Conservation (phyloP, 139 green algal genomes). For the Chlamydomonas incerta region DNA sequence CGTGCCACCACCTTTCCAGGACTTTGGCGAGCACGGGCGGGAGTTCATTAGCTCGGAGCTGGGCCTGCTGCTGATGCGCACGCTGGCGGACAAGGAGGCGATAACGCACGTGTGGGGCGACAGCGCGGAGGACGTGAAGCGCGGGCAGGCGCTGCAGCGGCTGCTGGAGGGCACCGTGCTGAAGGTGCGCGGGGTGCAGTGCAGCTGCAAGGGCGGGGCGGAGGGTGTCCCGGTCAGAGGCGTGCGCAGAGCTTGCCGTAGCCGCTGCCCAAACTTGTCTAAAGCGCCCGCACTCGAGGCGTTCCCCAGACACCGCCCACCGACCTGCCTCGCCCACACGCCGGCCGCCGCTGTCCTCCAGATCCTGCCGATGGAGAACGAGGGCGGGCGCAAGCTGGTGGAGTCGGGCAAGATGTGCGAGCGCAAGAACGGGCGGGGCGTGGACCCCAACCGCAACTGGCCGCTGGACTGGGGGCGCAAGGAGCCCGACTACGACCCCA, state of each 20-base stretch:
- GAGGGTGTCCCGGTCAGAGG: too few relatives aligned
- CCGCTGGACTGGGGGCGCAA: conserved; percentile 95
- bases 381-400: conserved; percentile 81
- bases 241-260: too few relatives aligned
- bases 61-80: conserved; percentile 79
- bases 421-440: conserved; percentile 96
- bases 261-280: too few relatives aligned
- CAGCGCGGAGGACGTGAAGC: conserved; percentile 1
- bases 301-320: too few relatives aligned
- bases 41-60: conserved; percentile 92
- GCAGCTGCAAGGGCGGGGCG: neutral
- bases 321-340: neutral
- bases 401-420: conserved; percentile 92
- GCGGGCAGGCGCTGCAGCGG: conserved; percentile 28
- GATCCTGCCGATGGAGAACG: conserved; percentile 97
- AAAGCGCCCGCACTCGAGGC: too few relatives aligned
- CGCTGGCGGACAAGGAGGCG: conserved; percentile 61
- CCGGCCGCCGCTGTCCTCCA: conserved; percentile 35
- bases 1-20: conserved; percentile 59
- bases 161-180: conserved; percentile 67
- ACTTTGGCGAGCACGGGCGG: conserved; percentile 94
- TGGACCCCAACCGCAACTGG: conserved; percentile 98
- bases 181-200: conserved; percentile 57
- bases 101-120: conserved; percentile 18
- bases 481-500: conserved; percentile 92